A percentile compares a stretch with the other conserved stretches of the same genome.
These are phyloP conservation scores for Cinchona pubescens DNA, from an alignment of 257 asterid species.

Conservation along the genomic window DNA sequence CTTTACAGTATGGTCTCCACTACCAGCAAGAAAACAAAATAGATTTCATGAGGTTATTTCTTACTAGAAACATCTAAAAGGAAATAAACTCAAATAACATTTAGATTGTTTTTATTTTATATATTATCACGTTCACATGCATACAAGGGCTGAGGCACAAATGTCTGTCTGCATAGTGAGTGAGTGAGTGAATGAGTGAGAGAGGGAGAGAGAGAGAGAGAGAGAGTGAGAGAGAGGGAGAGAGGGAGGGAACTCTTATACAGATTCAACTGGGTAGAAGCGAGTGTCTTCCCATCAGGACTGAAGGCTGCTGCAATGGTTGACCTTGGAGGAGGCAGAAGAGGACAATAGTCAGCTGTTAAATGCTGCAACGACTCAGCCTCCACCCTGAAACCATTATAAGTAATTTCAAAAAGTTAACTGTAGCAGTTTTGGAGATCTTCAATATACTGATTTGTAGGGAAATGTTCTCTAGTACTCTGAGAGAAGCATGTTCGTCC, in stretches of 20 bases:
- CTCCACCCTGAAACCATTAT: slow-evolving; percentile 65
- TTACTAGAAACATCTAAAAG: neutral
- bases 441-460: neutral
- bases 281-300: slow-evolving; percentile 91
- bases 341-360: slow-evolving; percentile 82
- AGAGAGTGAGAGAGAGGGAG: neutral
- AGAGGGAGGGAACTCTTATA: too few species aligned
- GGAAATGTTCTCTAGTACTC: too few species aligned
- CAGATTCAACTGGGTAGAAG: slow-evolving; percentile 83
- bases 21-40: slow-evolving; percentile 32
- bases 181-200: neutral
- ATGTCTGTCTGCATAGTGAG: neutral
- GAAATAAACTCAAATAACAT: neutral
- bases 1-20: slow-evolving; percentile 99
- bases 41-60: neutral
- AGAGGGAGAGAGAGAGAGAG: neutral
- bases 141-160: neutral
- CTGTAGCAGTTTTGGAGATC: slow-evolving; percentile 7
- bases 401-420: slow-evolving; percentile 1
- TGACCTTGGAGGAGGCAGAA: slow-evolving; percentile 91
- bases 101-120: neutral
- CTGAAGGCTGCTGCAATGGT: slow-evolving; percentile 98
- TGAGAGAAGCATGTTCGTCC: slow-evolving; percentile 3
- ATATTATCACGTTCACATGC: neutral
- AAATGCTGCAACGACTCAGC: slow-evolving; percentile 77